Conservation (phyloP, 192 early-diverging fungal species). For the Backusella australiensis region DNA sequence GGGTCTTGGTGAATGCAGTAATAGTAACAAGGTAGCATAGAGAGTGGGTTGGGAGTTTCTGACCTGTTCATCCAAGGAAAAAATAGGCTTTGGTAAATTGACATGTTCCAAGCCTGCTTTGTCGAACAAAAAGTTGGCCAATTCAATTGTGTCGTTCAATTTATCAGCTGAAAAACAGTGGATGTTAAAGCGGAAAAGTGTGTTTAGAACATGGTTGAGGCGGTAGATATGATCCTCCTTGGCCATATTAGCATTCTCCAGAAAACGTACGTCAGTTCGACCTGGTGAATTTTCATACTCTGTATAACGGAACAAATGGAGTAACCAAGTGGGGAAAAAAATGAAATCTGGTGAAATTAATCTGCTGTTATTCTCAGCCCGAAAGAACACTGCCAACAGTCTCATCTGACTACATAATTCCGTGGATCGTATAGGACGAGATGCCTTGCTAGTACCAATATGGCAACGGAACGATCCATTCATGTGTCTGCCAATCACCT, state of each 20-base stretch:
- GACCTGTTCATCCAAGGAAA: not conserved
- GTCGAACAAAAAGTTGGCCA: conserved; percentile 25
- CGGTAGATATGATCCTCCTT: conserved; percentile 36
- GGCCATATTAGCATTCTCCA: conserved; percentile 25
- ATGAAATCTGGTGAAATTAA: conserved; percentile 30
- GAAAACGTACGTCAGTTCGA: conserved; percentile 26
- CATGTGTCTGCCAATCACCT: conserved; percentile 27
- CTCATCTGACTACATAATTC: conserved; percentile 30
- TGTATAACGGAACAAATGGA: conserved; percentile 31
- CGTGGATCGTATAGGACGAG: conserved; percentile 22
- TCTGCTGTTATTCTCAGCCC: conserved; percentile 16
- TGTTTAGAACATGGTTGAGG: conserved; percentile 33
- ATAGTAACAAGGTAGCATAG: conserved; percentile 13
- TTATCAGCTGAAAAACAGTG: conserved; percentile 18
- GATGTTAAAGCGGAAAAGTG: conserved; percentile 34
- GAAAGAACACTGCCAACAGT: conserved; percentile 30
- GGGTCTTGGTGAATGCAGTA: conserved; percentile 26
- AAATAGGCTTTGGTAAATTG: conserved; percentile 13
- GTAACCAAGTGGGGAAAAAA: conserved; percentile 35
- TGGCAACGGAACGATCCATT: conserved; percentile 28
- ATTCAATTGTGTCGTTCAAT: conserved; percentile 4
- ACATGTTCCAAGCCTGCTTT: conserved; percentile 12
- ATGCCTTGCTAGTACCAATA: conserved; percentile 29
- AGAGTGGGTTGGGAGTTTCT: conserved; percentile 1
- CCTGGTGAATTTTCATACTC: conserved; percentile 26